These are phyloP conservation scores for Fusarium nanum DNA, from an alignment of 2,329 filamentous ascomycete species.

Conservation along the genomic window DNA sequence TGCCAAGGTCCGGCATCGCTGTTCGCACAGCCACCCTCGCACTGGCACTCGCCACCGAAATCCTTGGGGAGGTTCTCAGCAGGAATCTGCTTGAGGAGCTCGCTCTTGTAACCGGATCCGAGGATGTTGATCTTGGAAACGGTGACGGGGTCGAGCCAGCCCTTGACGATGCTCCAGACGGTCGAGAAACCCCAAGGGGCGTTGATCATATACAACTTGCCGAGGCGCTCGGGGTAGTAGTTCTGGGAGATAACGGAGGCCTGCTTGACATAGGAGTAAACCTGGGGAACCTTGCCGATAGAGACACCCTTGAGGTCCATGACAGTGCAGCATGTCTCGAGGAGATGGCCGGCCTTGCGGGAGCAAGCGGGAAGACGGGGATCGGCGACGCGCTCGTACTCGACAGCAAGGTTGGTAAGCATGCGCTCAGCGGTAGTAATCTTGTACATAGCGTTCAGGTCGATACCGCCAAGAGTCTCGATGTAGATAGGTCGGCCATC, in stretches of 20 bases:
- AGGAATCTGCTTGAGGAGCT: slow-evolving; percentile 86
- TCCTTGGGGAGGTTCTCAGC: slow-evolving; percentile 88
- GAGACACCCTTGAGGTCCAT: slow-evolving; percentile 98
- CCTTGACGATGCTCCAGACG: slow-evolving; percentile 88
- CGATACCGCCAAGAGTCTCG: slow-evolving; percentile 93
- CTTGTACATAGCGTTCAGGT: slow-evolving; percentile 89
- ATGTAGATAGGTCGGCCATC: slow-evolving; percentile 98
- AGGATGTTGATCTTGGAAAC: slow-evolving; percentile 96
- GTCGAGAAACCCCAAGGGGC: slow-evolving; percentile 93
- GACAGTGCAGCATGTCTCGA: slow-evolving; percentile 98
- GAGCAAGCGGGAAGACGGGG: slow-evolving; percentile 95
- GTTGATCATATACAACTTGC: slow-evolving; percentile 98
- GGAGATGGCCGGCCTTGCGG: slow-evolving; percentile 86
- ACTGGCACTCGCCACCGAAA: slow-evolving; percentile 87
- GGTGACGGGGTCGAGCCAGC: slow-evolving; percentile 96
- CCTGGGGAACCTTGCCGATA: slow-evolving; percentile 80
- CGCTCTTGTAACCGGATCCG: slow-evolving; percentile 81
- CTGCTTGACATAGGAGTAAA: slow-evolving; percentile 88
- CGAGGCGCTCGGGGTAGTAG: slow-evolving; percentile 98
- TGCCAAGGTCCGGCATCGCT: slow-evolving; percentile 94
- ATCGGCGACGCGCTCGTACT: slow-evolving; percentile 97
- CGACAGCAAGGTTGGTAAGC: slow-evolving; percentile 94
- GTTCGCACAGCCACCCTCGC: slow-evolving; percentile 82
- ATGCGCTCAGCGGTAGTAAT: slow-evolving; percentile 94
- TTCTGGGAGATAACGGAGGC: slow-evolving; percentile 94